Evolutionary conservation across 208 protist genomes (phyloP), one percentile per base, ranked within the genome.

Genomic region (Crithidia sp.): DNA sequence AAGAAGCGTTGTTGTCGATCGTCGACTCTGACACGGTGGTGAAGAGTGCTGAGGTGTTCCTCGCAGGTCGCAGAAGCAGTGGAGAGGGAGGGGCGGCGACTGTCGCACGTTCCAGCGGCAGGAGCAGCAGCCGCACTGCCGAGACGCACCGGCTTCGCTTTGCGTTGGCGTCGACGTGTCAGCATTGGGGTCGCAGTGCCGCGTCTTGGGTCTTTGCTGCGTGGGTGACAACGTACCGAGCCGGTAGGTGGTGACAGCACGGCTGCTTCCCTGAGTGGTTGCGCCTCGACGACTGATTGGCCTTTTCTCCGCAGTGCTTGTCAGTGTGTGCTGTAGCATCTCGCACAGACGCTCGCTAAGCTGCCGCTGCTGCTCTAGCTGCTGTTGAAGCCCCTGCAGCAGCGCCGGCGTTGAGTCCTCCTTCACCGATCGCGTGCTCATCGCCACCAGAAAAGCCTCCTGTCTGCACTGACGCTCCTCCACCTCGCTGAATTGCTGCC

Each of bases 401-500:
- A 55, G 52, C 52, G 28, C 8, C 17, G 50, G 19, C 14, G 49
- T 19, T 45, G 39, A 37, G 7, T 37, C n/a, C 52, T 9, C 3
- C 13, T n/a, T 36, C 9, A 37, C 9, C n/a, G 50, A n/a, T 37
- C 36, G 57, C 37, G 10, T 59, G 0, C 40, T 17, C 8, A 16
- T 47, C n/a, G 52, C 39, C 7, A 68, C 52, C 64, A 68, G 40
- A 39, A 68, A 68, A 8, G 64, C 64, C 40, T 68, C 64, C 64
- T 68, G 64, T 17, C 64, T 49, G 40, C 64, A 59, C 39, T 68
- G 64, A 8, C 64, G 64, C 64, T 68, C 64, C 39, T 59, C 64
- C 36, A 68, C 52, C 14, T 68, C 64, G 50, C 39, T 14, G 40
- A 68, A 68, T 37, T 59, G 52, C n/a, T 49, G n/a, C 2, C n/a